These are phyloP conservation scores for Aspergillus sp. DNA, from an alignment of 2,329 filamentous ascomycete species.

Conservation along the genomic window DNA sequence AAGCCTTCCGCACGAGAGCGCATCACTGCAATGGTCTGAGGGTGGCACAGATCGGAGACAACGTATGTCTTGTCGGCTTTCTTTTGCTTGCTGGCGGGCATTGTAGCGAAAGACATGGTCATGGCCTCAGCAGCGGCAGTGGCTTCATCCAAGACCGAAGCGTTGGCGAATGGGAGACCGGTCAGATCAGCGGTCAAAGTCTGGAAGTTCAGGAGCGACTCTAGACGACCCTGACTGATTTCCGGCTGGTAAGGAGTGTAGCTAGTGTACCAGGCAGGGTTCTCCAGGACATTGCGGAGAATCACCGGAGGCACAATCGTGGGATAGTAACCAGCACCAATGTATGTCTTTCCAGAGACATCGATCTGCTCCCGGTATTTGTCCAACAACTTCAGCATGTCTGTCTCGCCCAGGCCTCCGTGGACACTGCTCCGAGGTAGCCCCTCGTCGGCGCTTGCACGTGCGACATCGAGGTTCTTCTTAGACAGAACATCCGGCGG, in stretches of 20 bases:
- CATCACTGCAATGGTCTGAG: conserved; percentile 82
- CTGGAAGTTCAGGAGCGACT: conserved; percentile 94
- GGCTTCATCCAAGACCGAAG: conserved; percentile 84
- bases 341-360: conserved; percentile 64
- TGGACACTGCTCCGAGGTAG: conserved; percentile 39
- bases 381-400: conserved; percentile 42
- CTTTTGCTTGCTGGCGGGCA: conserved; percentile 71
- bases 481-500: conserved; percentile 74
- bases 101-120: conserved; percentile 81
- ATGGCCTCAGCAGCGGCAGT: conserved; percentile 94
- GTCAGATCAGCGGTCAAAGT: conserved; percentile 89
- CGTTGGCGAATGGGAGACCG: conserved; percentile 82
- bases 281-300: conserved; percentile 88
- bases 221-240: conserved; percentile 90
- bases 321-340: conserved; percentile 84
- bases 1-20: conserved; percentile 87
- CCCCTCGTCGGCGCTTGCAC: conserved; percentile 45
- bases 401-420: conserved; percentile 48
- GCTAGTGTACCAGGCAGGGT: conserved; percentile 95
- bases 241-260: conserved; percentile 97
- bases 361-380: conserved; percentile 57
- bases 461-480: conserved; percentile 59
- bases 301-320: conserved; percentile 88
- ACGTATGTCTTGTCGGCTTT: conserved; percentile 76
- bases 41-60: conserved; percentile 78